phyloP scores from a whole-genome alignment of 805 yeast species.

The Metschnikowia corniflorae region DNA sequence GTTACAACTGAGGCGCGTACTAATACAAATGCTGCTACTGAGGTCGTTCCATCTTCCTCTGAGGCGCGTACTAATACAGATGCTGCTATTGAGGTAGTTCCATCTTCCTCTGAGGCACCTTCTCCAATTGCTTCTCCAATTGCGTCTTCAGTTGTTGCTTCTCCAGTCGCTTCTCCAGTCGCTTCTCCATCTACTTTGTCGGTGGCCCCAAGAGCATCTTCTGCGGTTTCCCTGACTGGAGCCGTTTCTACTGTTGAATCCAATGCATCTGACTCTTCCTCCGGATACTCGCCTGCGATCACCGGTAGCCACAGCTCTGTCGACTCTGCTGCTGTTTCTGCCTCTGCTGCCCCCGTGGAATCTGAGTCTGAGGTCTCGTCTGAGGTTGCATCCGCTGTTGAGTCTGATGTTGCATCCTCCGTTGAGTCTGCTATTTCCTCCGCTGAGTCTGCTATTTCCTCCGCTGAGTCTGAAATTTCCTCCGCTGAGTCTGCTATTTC shows the following conservation, averaged over 20 bases:
- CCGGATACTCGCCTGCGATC: background rate
- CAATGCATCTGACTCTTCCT: too few species aligned
- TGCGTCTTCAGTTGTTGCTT: too few species aligned
- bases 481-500: constrained; percentile 15
- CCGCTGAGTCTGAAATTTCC: constrained; percentile 11
- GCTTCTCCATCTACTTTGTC: background rate
- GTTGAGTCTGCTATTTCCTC: background rate
- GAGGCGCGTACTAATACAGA: constrained; percentile 5
- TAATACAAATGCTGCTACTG: background rate
- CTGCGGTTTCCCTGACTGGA: too few species aligned
- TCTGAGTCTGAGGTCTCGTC: background rate
- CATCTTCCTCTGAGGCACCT: constrained; percentile 2
- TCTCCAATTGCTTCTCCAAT: too few species aligned
- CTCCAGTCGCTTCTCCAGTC: too few species aligned
- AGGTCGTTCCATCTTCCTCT: constrained; percentile 5
- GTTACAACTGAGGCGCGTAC: background rate
- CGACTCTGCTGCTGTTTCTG: background rate
- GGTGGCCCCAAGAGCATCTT: background rate
- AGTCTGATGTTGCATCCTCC: background rate
- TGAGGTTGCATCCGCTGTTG: background rate
- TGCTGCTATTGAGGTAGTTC: background rate
- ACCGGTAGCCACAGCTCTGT: constrained; percentile 1
- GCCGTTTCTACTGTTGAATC: too few species aligned
- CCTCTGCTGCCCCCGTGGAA: background rate
- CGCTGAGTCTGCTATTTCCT: constrained; percentile 3